Base-by-base conservation (phyloP, 768 basidiomycete species). In the Tremella mesenterica region DNA sequence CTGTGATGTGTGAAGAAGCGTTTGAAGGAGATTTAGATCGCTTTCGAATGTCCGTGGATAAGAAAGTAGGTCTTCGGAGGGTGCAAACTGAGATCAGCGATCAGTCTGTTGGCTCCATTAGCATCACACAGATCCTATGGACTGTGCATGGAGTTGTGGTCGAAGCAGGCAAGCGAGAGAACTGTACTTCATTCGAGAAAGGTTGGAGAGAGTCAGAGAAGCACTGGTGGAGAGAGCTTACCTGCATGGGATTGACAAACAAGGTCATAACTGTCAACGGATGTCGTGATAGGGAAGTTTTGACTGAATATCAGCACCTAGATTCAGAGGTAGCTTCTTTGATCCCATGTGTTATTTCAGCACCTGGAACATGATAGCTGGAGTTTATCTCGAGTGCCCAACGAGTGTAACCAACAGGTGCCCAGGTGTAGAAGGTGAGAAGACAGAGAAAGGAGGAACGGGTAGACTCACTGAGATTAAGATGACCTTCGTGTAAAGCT, bases 241-340 rank as follows among this genome's bases (percentile, higher is more conserved):
- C 67, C 72, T 97, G 92, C 2, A 92, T 86, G 0, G 95, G 95
- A 70, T 99, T 97, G 54, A 99, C 92, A 72, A 96, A 99, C 62
- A 99, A 88, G 25, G 92, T 95, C 54, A 96, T 76, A 61, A 96
- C 82, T 0, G 95, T 97, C 34, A 84, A 73, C 52, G 90, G 86
- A 65, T 92, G 91, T 52, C 83, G 80, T 1, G 74, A 70, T 3
- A 97, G 78, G 0, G 88, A 91, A 46, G 77, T 77, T 53, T 81
- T 78, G 21, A 97, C 93, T 97, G 69, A 7, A 34, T 28, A 21
- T 16, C 33, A 34, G 33, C 33, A n/a, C n/a, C n/a, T n/a, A n/a
- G n/a, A n/a, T n/a, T n/a, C n/a, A n/a, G n/a, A n/a, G n/a, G 26
- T 21, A 27, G 34, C 20, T 45, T 26, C 33, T 10, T 36, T 10